Conservation (phyloP, 257 asterid species). For the Rauvolfia tetraphylla region DNA sequence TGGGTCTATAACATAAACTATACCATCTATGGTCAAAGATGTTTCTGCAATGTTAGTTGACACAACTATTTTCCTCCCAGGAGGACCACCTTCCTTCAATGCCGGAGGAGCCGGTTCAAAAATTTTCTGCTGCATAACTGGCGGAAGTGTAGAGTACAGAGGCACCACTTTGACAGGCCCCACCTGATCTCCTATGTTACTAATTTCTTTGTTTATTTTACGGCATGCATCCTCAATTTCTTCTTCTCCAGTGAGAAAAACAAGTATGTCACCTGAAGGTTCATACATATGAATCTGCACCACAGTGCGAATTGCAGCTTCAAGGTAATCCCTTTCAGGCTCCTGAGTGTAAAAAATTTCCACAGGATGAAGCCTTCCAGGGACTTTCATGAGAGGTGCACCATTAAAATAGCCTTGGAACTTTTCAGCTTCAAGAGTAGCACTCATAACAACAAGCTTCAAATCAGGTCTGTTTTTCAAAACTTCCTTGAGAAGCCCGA, state of each 20-base stretch:
- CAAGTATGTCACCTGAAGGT: slow-evolving; percentile 91
- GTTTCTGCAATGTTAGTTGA: slow-evolving; percentile 98
- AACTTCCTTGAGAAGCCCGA: slow-evolving; percentile 95
- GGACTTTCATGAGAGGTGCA: slow-evolving; percentile 97
- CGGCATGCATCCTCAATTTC: slow-evolving; percentile 98
- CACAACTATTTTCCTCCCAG: slow-evolving; percentile 96
- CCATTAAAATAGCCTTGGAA: slow-evolving; percentile 81
- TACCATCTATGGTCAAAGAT: slow-evolving; percentile 95
- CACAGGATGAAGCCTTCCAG: slow-evolving; percentile 96
- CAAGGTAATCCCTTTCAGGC: slow-evolving; percentile 93
- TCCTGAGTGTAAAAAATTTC: slow-evolving; percentile 91
- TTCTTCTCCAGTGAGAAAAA: slow-evolving; percentile 96
- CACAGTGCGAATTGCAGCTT: slow-evolving; percentile 93
- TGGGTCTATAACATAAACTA: slow-evolving; percentile 94
- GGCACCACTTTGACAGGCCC: slow-evolving; percentile 92
- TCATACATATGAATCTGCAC: slow-evolving; percentile 85
- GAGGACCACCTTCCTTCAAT: slow-evolving; percentile 70
- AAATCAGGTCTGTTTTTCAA: slow-evolving; percentile 77
- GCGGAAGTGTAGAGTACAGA: slow-evolving; percentile 91
- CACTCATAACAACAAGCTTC: slow-evolving; percentile 97
- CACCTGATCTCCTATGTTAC: slow-evolving; percentile 80
- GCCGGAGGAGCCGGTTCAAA: slow-evolving; percentile 99
- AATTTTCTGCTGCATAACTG: slow-evolving; percentile 97
- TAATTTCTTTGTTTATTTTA: slow-evolving; percentile 67
- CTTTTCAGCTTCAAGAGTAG: slow-evolving; percentile 97